Conservation (phyloP, 2,329 filamentous ascomycete genomes). For the Penicillium sp. region DNA sequence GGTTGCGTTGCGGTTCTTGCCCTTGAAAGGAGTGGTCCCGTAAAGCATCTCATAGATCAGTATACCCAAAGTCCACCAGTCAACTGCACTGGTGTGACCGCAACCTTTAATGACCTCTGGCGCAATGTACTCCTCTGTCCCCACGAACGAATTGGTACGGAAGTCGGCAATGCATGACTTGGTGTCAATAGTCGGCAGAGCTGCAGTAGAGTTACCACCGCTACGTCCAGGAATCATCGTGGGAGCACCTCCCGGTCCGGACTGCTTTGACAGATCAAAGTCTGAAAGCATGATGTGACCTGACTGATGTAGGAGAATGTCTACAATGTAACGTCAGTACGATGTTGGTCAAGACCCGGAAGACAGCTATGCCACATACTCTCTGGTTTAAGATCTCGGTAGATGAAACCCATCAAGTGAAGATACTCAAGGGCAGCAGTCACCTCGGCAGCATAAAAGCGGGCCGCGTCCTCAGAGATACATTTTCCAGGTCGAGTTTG, state of each 20-base stretch:
- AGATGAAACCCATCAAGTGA: conserved; percentile 99
- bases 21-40: conserved; percentile 97
- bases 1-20: conserved; percentile 96
- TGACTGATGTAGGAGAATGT: conserved; percentile 97
- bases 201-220: conserved; percentile 72
- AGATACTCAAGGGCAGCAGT: conserved; percentile 95
- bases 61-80: conserved; percentile 99
- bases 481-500: conserved; percentile 97
- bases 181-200: conserved; percentile 94
- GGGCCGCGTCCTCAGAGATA: conserved; percentile 91
- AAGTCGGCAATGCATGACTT: conserved; percentile 98
- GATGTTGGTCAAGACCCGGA: not conserved
- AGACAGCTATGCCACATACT: conserved; percentile 58
- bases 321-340: conserved; percentile 54
- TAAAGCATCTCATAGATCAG: conserved; percentile 99
- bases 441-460: conserved; percentile 96
- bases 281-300: conserved; percentile 99
- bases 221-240: conserved; percentile 96
- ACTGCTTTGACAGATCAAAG: conserved; percentile 98
- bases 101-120: conserved; percentile 98
- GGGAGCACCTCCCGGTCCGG: conserved; percentile 88
- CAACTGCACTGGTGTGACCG: conserved; percentile 95
- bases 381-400: conserved; percentile 95
- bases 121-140: conserved; percentile 97
- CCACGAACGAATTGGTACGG: conserved; percentile 96